These are phyloP conservation scores for Chaetothyriales sp. DNA, from an alignment of 2,329 filamentous ascomycete genomes.

Conservation along the genomic window DNA sequence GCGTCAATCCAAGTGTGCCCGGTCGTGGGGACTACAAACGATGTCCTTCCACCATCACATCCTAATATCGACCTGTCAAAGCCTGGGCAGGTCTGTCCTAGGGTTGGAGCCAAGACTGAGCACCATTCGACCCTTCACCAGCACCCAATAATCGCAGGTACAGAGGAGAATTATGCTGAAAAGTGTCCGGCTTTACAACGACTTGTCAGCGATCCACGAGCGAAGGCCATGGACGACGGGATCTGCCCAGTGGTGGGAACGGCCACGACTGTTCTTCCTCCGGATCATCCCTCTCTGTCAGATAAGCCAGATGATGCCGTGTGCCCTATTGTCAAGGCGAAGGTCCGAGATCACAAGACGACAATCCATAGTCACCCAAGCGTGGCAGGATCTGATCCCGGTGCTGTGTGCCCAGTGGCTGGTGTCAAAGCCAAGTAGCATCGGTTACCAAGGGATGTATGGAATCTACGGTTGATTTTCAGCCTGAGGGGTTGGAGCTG, in stretches of 20 bases:
- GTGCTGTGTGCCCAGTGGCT: conserved; percentile 15
- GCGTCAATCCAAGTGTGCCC: conserved; percentile 11
- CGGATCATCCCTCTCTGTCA: conserved; percentile 14
- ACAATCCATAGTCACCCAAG: conserved; percentile 13
- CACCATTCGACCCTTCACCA: conserved; percentile 17
- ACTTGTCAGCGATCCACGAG: conserved; percentile 13
- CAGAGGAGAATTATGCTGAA: conserved; percentile 8
- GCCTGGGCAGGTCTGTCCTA: conserved; percentile 16
- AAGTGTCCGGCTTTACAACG: conserved; percentile 15
- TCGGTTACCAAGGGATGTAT: too few species aligned
- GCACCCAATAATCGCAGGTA: conserved; percentile 14
- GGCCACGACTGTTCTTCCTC: conserved; percentile 16
- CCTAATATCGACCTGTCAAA: conserved; percentile 13
- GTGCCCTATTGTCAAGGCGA: conserved; percentile 17
- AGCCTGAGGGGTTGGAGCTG: too few species aligned
- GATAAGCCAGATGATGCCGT: conserved; percentile 12
- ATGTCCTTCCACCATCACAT: conserved; percentile 16
- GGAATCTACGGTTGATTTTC: too few species aligned
- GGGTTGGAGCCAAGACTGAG: conserved; percentile 17
- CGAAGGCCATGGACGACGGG: conserved; percentile 16
- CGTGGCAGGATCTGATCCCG: conserved; percentile 8
- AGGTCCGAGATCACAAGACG: conserved; percentile 12
- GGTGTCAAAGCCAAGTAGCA: neutral
- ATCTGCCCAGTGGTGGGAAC: conserved; percentile 18
- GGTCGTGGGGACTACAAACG: conserved; percentile 18